These are phyloP conservation scores for Talaromyces ruber DNA, from an alignment of 495 filamentous ascomycete species.

Conservation along the genomic window DNA sequence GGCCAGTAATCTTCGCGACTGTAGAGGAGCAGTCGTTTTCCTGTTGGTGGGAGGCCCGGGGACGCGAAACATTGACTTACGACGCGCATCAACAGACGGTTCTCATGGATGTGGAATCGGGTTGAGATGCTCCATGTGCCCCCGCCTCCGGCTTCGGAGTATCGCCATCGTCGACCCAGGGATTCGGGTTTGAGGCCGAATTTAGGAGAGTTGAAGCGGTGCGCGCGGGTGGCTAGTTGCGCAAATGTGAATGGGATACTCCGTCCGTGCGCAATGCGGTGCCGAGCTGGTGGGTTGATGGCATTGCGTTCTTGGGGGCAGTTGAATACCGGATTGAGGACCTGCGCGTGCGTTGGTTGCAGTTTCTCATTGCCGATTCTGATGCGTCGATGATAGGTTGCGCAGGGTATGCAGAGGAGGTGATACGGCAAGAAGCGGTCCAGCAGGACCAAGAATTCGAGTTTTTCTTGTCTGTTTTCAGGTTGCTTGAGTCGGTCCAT, in stretches of 20 bases:
- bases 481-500: constrained; percentile 25
- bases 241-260: constrained; percentile 45
- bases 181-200: constrained; percentile 36
- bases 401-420: constrained; percentile 50
- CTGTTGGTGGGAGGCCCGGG: constrained; percentile 30
- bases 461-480: constrained; percentile 27
- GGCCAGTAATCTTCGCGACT: constrained; percentile 51
- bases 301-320: constrained; percentile 38
- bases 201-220: constrained; percentile 20
- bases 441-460: constrained; percentile 37
- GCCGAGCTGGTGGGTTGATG: constrained; percentile 31
- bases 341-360: constrained; percentile 31
- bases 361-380: constrained; percentile 41
- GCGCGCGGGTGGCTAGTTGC: constrained; percentile 39
- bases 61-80: constrained; percentile 35
- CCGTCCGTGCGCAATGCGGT: constrained; percentile 43
- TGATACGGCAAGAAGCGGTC: constrained; percentile 40
- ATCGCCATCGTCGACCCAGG: constrained; percentile 38
- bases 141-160: neutral
- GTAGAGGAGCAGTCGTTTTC: constrained; percentile 44
- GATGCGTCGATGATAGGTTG: constrained; percentile 39
- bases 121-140: constrained; percentile 36
- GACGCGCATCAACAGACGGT: constrained; percentile 45
- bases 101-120: constrained; percentile 41
- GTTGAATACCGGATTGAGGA: constrained; percentile 43